Evolutionary conservation across 2,329 filamentous ascomycete genomes (phyloP).

Genomic region (Trichoderma koningiopsis): DNA sequence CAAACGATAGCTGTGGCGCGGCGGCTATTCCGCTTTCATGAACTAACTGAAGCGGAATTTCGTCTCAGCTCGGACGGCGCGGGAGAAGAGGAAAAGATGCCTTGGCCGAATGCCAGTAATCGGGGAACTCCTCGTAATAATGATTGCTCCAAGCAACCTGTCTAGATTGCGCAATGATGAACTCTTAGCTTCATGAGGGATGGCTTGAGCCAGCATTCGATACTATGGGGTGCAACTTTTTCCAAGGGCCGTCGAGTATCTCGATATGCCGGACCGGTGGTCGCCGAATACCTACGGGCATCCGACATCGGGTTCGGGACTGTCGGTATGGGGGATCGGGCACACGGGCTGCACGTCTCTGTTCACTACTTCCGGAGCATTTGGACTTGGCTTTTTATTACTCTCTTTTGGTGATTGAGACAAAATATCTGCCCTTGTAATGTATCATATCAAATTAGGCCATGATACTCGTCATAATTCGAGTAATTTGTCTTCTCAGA

Average conservation of each 20-base stretch:
- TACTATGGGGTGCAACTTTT: not conserved
- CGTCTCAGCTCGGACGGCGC: not conserved
- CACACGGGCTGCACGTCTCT: not conserved
- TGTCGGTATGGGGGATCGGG: slow-evolving; percentile 7
- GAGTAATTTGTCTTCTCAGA: not conserved
- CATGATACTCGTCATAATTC: not conserved
- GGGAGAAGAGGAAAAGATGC: not conserved
- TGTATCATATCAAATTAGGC: not conserved
- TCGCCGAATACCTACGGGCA: not conserved
- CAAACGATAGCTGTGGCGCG: slow-evolving; percentile 4
- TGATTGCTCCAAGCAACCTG: not conserved
- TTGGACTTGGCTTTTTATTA: not conserved
- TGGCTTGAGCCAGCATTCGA: not conserved
- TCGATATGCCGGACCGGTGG: not conserved
- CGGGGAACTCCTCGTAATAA: not conserved
- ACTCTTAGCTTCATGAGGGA: not conserved
- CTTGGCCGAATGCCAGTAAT: not conserved
- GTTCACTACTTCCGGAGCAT: not conserved
- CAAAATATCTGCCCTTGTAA: not conserved
- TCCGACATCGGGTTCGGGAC: slow-evolving; percentile 20
- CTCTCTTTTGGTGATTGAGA: not conserved
- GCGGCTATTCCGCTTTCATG: not conserved
- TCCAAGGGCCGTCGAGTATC: not conserved
- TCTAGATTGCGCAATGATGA: not conserved
- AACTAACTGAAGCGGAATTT: not conserved